Evolutionary conservation across 2,329 filamentous ascomycete species (phyloP), one percentile per base, ranked within the genome.

Genomic region (Fusarium nygamai): DNA sequence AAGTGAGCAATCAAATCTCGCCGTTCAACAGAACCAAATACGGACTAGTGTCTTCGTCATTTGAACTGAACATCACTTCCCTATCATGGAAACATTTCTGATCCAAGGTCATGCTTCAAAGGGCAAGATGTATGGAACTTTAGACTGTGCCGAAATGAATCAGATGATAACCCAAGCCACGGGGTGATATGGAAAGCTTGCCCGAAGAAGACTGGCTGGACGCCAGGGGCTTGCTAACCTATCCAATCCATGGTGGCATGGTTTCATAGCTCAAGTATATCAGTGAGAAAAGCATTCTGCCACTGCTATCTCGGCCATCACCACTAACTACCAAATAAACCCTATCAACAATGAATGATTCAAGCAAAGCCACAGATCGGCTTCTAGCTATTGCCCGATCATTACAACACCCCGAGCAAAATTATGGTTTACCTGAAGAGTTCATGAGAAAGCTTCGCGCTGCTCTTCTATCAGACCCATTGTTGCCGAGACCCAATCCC

Each of bases 371-470:
- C 48, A 53, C 31, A 2, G 48, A 36, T 20, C 33, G 48, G 0
- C 48, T 53, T 11, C 17, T 53, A 16, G 31, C 48, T 27, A 27
- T 53, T 20, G 48, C 31, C 48, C n/a, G n/a, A 10, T 53, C 48
- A 0, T 20, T 53, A 8, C 48, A 53, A 0, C 19, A 36, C 2
- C 48, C 48, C 0, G 48, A 53, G 1, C 1, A 1, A 8, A 53
- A 53, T 16, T 27, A 53, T 27, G 33, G 31, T 0, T 36, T 53
- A 16, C 33, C n/a, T 0, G 48, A 53, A 36, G 31, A 34, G 22
- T 53, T 53, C 33, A 27, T 53, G 31, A 34, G n/a, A 20, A 53
- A 36, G 11, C 50, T 53, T 27, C 50, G 50, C 1, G 17, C 33
- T 20, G n/a, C 50, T 2, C n/a, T 53, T 3, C 31, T 53, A 3